Evolutionary conservation across 345 rosid species (phyloP).

Genomic region (Eutrema yunnanense): DNA sequence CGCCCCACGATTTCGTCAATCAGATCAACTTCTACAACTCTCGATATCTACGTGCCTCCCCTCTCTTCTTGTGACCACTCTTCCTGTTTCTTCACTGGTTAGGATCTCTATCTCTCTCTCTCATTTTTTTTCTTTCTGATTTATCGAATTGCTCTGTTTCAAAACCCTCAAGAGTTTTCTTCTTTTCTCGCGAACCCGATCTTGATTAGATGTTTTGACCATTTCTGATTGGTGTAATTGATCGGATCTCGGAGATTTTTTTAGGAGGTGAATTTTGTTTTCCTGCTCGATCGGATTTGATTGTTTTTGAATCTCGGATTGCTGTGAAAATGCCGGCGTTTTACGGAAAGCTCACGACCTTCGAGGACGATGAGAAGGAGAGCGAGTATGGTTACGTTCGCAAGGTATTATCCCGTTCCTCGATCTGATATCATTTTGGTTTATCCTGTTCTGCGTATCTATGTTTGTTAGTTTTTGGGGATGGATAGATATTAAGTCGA

Average conservation of each 20-base stretch:
- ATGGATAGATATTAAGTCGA: conserved; percentile 1
- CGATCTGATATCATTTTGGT: conserved; percentile 17
- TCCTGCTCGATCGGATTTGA: not conserved
- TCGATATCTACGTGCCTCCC: conserved; percentile 28
- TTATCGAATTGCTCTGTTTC: not conserved
- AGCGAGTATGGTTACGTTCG: conserved; percentile 99
- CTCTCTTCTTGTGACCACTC: conserved; percentile 30
- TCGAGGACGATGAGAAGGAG: conserved; percentile 94
- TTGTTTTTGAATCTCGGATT: conserved; percentile 1
- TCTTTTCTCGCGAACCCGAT: conserved; percentile 17
- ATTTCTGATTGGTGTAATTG: conserved; percentile 5
- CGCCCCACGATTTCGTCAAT: not conserved
- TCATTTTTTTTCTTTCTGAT: not conserved
- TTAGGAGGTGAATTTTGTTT: conserved; percentile 9
- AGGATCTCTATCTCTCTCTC: conserved; percentile 18
- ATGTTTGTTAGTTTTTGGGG: conserved; percentile 8
- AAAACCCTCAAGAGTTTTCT: conserved; percentile 12
- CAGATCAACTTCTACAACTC: conserved; percentile 28
- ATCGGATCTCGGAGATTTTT: conserved; percentile 33
- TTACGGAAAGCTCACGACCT: conserved; percentile 84
- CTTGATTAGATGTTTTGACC: not conserved
- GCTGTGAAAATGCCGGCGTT: conserved; percentile 62
- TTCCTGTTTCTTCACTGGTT: conserved; percentile 26
- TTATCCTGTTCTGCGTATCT: not conserved
- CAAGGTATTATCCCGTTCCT: conserved; percentile 45